Evolutionary conservation across 179 eudicot species (phyloP).

Genomic region (Patellifolia procumbens): DNA sequence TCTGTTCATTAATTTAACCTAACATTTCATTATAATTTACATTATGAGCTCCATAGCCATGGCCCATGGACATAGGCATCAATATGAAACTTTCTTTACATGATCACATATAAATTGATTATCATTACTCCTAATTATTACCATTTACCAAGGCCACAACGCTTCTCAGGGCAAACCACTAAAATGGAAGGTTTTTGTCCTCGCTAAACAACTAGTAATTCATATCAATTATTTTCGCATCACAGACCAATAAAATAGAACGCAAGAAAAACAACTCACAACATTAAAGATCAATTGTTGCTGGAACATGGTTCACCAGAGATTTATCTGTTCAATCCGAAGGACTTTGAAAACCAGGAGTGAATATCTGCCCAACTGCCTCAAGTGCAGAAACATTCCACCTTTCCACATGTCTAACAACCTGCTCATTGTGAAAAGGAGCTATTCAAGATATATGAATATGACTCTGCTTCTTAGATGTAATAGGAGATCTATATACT

Average conservation of each 20-base stretch:
- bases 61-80: no score
- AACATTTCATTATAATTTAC: no score
- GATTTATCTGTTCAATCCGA: constrained; percentile 23
- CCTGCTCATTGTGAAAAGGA: constrained; percentile 41
- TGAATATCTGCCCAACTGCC: constrained; percentile 87
- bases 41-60: no score
- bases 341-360: constrained; percentile 42
- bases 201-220: not conserved
- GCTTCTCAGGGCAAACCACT: not conserved
- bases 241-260: no score
- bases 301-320: constrained; percentile 10
- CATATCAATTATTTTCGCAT: not conserved
- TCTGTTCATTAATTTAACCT: no score
- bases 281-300: not conserved
- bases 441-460: not conserved
- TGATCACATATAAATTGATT: no score
- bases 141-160: not conserved
- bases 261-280: not conserved
- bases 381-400: constrained; percentile 88
- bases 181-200: no score
- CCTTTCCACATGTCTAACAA: constrained; percentile 78
- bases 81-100: no score
- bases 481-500: constrained; percentile 19
- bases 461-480: constrained; percentile 2
- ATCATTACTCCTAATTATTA: no score